Evolutionary conservation across 2,329 filamentous ascomycete species (phyloP), one percentile per base, ranked within the genome.

Genomic region (Beauveria medogensis): DNA sequence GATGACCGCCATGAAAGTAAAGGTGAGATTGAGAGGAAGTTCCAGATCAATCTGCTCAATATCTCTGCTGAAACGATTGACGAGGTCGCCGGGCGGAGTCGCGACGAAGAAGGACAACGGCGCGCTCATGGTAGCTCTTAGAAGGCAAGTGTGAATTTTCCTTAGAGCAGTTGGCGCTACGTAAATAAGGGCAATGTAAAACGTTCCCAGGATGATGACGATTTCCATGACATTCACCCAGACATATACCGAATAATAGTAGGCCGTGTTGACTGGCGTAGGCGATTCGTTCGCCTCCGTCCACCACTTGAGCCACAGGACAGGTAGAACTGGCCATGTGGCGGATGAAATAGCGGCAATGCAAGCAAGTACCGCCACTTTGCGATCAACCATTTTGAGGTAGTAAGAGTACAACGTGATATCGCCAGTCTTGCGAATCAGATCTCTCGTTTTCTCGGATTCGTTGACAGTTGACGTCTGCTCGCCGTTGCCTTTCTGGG

Each of bases 11-110:
- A 69, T 53, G 4, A 64, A 50, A 0, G 69, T 60, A 37, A 72
- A 70, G 30, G 68, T 61, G 5, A 72, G 54, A 2, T 72, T 63
- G 34, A 67, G 60, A 0, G 74, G 74, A 2, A 76, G 65, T 47
- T 75, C 71, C 14, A 69, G 69, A 60, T 75, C 74, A 28, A 77
- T 67, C 5, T 76, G 64, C 0, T 72, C 70, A 62, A 76, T 72
- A 62, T 77, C 74, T 55, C 76, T 73, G 5, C 72, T 74, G 60
- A 77, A 76, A 22, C 72, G 64, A n/a, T 77, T 75, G 34, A 71
- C 70, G 2, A 72, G 67, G 0, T 71, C 64, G 12, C 73, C 74
- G 9, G 67, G 69, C 55, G 75, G 71, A 0, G 73, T 74, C 5
- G 64, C 68, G 0, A 70, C 70, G 52, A 76, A 71, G 64, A 74